Evolutionary conservation across 768 basidiomycete species (phyloP).

Genomic region (Chiua virens): DNA sequence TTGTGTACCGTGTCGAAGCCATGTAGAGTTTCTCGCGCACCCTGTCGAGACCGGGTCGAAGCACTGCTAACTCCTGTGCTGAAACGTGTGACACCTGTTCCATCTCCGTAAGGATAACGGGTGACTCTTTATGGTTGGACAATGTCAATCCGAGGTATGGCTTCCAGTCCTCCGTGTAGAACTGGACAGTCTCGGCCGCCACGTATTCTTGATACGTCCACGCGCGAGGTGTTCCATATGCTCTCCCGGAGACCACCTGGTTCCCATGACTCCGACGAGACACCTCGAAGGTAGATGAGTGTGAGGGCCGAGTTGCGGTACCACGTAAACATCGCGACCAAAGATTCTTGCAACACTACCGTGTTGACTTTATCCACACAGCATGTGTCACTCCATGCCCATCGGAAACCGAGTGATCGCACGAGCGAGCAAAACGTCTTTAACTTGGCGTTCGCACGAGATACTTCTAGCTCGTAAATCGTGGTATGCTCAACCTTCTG

Average conservation of each 20-base stretch:
- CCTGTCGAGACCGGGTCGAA: too few species aligned
- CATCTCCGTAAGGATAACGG: background rate
- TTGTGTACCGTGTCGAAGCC: background rate
- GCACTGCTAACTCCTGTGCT: too few species aligned
- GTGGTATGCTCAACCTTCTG: constrained; percentile 1
- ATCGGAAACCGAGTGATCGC: constrained; percentile 2
- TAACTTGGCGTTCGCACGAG: constrained; percentile 6
- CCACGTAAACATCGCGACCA: constrained; percentile 17
- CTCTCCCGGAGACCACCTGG: background rate
- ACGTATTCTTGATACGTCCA: constrained; percentile 6
- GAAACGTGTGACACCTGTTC: background rate
- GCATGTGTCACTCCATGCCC: constrained; percentile 19
- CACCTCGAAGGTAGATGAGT: constrained; percentile 8
- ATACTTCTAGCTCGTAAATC: constrained; percentile 1
- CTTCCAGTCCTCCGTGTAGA: constrained; percentile 13
- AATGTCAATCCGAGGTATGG: constrained; percentile 2
- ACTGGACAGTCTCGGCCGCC: constrained; percentile 7
- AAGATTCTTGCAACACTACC: constrained; percentile 9
- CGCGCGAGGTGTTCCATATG: constrained; percentile 9
- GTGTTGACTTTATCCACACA: constrained; percentile 1
- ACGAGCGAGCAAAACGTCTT: constrained; percentile 1
- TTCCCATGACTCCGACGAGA: background rate
- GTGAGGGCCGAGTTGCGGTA: constrained; percentile 6
- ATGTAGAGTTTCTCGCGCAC: too few species aligned
- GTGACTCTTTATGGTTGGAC: background rate